Conservation (phyloP, 352 stramenopile species). For the Globisporangium yorkense region DNA sequence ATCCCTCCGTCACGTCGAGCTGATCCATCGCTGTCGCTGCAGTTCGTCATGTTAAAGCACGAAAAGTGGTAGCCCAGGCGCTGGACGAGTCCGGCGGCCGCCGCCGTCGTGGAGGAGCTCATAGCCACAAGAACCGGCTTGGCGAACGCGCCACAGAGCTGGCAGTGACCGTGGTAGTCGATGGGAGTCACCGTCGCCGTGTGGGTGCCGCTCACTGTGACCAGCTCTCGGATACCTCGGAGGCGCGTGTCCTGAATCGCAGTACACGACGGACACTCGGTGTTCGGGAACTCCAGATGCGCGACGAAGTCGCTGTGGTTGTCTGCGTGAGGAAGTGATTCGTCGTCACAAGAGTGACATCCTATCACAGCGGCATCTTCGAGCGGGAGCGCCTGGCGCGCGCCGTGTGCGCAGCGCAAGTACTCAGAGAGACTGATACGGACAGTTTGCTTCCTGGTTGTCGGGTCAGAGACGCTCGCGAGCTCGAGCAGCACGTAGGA, state of each 20-base stretch:
- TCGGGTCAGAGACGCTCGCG: constrained; percentile 10
- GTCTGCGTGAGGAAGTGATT: not conserved
- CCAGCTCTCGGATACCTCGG: constrained; percentile 1
- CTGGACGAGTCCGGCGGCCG: constrained; percentile 4
- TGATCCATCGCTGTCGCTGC: not conserved
- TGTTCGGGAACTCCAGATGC: not conserved
- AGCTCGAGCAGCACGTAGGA: constrained; percentile 43
- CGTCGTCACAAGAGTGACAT: constrained; percentile 6
- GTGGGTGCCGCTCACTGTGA: not conserved
- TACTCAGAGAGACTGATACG: constrained; percentile 39
- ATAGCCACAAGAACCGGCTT: constrained; percentile 21
- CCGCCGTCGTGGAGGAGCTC: constrained; percentile 2
- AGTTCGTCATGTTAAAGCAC: constrained; percentile 17
- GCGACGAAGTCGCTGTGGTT: not conserved
- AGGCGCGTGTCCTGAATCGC: constrained; percentile 8
- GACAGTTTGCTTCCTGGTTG: constrained; percentile 23
- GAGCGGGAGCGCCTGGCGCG: constrained; percentile 2
- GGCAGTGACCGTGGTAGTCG: constrained; percentile 26
- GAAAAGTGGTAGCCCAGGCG: constrained; percentile 22
- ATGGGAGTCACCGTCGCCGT: constrained; percentile 9
- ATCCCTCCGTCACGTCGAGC: not conserved
- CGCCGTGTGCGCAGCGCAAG: constrained; percentile 25
- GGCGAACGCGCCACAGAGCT: constrained; percentile 8
- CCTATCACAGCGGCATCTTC: not conserved
- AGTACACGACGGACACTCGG: constrained; percentile 6